Conservation (phyloP, 2,329 filamentous ascomycete species). For the Apiospora rasikravindrae region DNA sequence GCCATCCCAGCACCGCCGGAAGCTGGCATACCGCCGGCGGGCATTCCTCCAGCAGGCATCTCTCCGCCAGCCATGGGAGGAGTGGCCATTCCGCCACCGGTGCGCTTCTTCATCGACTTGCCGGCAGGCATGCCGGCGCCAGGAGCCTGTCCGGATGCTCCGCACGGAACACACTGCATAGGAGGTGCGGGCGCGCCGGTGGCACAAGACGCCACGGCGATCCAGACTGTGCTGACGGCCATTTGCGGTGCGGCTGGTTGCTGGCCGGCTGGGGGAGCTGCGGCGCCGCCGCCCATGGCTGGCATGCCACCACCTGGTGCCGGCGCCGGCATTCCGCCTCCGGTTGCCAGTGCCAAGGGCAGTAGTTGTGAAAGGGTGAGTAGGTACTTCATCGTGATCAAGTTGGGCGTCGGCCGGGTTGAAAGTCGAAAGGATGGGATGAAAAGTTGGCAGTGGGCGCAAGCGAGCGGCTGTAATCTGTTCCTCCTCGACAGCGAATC, state of each 20-base stretch:
- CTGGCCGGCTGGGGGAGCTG: not conserved
- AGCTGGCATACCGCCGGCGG: not conserved
- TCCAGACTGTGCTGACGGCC: not conserved
- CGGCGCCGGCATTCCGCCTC: not conserved
- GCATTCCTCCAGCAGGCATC: not conserved
- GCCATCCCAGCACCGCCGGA: not conserved
- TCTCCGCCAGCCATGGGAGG: not conserved
- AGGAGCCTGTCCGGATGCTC: not conserved
- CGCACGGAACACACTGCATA: not conserved
- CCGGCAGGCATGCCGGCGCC: not conserved
- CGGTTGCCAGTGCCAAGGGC: not conserved
- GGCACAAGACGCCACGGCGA: not conserved
- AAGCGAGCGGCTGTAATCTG: not conserved
- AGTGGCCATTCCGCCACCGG: not conserved
- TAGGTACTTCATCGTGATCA: conserved; percentile 2
- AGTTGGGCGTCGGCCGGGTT: conserved; percentile 1
- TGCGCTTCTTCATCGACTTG: not conserved
- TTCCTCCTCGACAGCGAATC: not conserved
- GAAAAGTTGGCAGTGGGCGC: not conserved
- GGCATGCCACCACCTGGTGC: not conserved
- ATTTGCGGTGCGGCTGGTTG: not conserved
- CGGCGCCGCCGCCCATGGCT: not conserved
- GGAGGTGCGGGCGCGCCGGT: not conserved
- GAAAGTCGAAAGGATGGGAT: not conserved
- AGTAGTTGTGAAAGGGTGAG: not conserved